A percentile compares a stretch with the other conserved stretches of the same genome.
Evolutionary conservation across 2,329 filamentous ascomycete genomes (phyloP).

Genomic region (Trichoderma citrinoviride): DNA sequence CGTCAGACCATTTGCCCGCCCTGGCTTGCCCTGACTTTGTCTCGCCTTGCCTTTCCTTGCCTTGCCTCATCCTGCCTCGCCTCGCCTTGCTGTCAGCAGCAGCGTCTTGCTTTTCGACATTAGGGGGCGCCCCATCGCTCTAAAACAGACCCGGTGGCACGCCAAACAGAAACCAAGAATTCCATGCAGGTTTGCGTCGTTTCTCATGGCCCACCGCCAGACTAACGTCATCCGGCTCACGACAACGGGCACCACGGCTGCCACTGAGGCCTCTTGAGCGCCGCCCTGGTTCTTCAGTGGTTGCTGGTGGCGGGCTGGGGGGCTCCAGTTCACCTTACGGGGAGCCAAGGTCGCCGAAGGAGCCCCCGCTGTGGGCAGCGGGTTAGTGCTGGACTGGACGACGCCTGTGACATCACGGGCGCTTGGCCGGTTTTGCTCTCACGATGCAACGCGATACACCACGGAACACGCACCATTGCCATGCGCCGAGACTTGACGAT

Average conservation of each 20-base stretch:
- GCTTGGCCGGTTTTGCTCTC: not conserved
- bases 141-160: slow-evolving; percentile 3
- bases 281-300: not conserved
- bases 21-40: too few relatives aligned
- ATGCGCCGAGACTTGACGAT: not conserved
- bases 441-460: not conserved
- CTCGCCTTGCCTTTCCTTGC: not conserved
- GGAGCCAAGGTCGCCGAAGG: not conserved
- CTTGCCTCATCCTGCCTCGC: not conserved
- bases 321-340: too few relatives aligned
- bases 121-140: not conserved
- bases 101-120: not conserved
- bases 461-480: not conserved
- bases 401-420: slow-evolving; percentile 16
- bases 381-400: not conserved
- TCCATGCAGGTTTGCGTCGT: slow-evolving; percentile 10
- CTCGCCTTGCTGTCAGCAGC: not conserved
- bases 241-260: not conserved
- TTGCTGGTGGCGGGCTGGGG: not conserved
- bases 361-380: not conserved
- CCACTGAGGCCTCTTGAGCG: not conserved
- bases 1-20: not conserved
- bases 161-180: slow-evolving; percentile 12
- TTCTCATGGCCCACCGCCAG: slow-evolving; percentile 4
- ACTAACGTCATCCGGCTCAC: slow-evolving; percentile 20